Percentiles rank a stretch among this genome's conserved stretches.
Evolutionary conservation across 2,329 filamentous ascomycete species (phyloP).

Genomic region (Clathrospora elynae): DNA sequence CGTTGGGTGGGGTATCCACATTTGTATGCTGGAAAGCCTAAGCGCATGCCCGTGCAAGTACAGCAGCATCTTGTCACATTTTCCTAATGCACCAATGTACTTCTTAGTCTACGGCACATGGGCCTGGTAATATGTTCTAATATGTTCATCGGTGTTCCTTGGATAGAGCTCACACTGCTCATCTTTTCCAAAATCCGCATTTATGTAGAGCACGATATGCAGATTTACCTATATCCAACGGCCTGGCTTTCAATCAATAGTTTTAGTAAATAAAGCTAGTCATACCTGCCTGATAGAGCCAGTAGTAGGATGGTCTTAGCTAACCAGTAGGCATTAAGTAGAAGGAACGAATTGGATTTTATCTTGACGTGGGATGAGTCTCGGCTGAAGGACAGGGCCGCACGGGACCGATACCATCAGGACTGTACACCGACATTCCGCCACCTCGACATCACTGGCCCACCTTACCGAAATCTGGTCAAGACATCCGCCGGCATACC

Average conservation of each 20-base stretch:
- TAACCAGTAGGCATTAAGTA: too few species aligned
- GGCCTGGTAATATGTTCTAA: background rate
- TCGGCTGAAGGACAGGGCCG: slow-evolving; percentile 14
- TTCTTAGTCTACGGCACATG: too few species aligned
- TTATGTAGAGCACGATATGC: slow-evolving; percentile 2
- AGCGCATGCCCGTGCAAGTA: too few species aligned
- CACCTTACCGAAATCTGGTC: slow-evolving; percentile 4
- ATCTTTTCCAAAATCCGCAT: background rate
- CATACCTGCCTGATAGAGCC: too few species aligned
- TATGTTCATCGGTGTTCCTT: background rate
- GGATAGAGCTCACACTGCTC: background rate
- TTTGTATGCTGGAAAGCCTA: too few species aligned
- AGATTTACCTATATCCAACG: background rate
- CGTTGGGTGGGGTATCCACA: slow-evolving; percentile 2
- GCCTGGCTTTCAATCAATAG: too few species aligned
- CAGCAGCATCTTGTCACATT: too few species aligned
- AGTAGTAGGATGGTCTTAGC: too few species aligned
- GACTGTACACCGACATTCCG: slow-evolving; percentile 29
- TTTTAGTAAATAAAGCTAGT: too few species aligned
- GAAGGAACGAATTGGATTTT: background rate
- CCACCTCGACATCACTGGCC: slow-evolving; percentile 18
- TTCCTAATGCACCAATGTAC: too few species aligned
- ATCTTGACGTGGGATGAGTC: slow-evolving; percentile 2
- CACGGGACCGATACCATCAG: slow-evolving; percentile 13
- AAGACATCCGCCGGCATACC: slow-evolving; percentile 28